Conservation (phyloP, 164 flowering plant species). For the Magnolia changhungtana region DNA sequence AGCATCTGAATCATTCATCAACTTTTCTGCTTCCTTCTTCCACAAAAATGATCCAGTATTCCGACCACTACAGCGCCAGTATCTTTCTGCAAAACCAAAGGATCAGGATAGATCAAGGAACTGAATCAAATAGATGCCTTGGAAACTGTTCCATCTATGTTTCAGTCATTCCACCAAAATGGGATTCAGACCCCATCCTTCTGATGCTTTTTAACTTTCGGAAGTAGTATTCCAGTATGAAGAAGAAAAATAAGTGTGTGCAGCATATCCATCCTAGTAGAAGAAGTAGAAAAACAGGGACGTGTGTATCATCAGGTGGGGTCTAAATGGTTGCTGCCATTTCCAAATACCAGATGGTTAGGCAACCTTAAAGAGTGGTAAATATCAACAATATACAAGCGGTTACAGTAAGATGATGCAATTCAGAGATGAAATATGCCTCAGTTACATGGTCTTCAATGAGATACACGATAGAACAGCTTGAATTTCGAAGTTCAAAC, state of each 20-base stretch:
- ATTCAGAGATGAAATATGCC: too few species aligned
- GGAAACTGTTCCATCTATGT: neutral
- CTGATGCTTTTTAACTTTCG: neutral
- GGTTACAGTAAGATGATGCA: too few species aligned
- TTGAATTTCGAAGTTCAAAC: too few species aligned
- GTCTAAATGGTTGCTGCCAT: too few species aligned
- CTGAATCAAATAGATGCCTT: neutral
- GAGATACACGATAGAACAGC: too few species aligned
- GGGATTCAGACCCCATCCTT: neutral
- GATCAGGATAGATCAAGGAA: neutral
- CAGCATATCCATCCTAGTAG: neutral
- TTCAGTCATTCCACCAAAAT: neutral
- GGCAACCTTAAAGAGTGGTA: too few species aligned
- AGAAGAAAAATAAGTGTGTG: neutral
- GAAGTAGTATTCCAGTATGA: neutral
- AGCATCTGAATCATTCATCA: neutral
- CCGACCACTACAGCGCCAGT: neutral
- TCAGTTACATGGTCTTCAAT: too few species aligned
- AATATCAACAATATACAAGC: too few species aligned
- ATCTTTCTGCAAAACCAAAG: neutral
- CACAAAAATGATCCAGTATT: neutral
- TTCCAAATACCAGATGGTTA: too few species aligned
- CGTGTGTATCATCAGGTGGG: too few species aligned
- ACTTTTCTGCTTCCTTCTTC: neutral
- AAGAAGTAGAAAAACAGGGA: too few species aligned